A percentile compares a stretch with the other conserved stretches of the same genome.
Conservation (phyloP, 176 grass and related monocot species). For the Oryza meyeriana region DNA sequence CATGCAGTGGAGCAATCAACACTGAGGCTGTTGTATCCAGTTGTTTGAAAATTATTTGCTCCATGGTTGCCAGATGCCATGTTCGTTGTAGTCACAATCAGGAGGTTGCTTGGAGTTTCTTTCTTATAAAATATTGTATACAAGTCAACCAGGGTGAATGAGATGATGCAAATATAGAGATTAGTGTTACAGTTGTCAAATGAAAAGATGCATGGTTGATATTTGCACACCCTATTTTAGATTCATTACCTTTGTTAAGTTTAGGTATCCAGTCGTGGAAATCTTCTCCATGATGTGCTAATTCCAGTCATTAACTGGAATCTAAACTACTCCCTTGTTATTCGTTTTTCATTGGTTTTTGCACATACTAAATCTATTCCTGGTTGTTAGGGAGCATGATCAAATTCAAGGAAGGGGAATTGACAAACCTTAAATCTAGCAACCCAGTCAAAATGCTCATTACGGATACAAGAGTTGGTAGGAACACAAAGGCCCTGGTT, state of each 20-base stretch:
- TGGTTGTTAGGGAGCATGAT: conserved; percentile 76
- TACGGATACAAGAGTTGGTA: conserved; percentile 80
- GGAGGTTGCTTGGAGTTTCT: neutral
- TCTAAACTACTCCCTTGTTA: neutral
- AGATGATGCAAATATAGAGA: conserved; percentile 6
- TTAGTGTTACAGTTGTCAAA: neutral
- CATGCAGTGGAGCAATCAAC: no score
- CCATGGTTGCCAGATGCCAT: neutral
- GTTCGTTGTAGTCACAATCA: neutral
- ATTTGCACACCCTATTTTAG: neutral
- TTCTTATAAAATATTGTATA: neutral
- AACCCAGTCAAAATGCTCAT: conserved; percentile 86
- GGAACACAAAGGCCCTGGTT: conserved; percentile 89
- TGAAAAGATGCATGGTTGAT: neutral
- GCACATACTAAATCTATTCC: neutral
- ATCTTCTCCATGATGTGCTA: neutral
- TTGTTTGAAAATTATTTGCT: neutral
- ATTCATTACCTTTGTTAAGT: neutral
- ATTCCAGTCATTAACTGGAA: neutral
- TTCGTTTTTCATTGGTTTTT: neutral
- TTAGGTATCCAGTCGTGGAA: neutral
- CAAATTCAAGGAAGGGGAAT: conserved; percentile 74
- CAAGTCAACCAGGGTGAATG: neutral
- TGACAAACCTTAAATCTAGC: conserved; percentile 50
- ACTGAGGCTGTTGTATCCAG: neutral